Evolutionary conservation across 2,329 filamentous ascomycete genomes (phyloP).

Genomic region (Sphaceloma murrayae): DNA sequence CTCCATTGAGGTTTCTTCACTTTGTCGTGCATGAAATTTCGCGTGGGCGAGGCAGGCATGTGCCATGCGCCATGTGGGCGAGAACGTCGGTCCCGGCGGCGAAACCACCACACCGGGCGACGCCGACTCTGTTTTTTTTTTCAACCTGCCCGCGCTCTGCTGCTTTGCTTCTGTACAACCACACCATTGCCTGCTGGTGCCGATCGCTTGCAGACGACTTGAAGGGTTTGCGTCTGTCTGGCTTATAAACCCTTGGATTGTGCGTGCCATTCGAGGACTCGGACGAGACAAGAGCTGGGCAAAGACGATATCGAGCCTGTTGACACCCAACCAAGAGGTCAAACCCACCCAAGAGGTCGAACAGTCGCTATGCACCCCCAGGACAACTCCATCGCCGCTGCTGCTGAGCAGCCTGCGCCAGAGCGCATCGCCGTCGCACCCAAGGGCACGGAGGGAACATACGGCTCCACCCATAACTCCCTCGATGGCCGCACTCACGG

Average conservation of each 20-base stretch:
- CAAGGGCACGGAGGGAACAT: slow-evolving; percentile 21
- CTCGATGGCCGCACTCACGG: slow-evolving; percentile 26
- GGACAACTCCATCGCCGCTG: slow-evolving; percentile 14
- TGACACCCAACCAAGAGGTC: no score
- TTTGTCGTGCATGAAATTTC: slow-evolving; percentile 4
- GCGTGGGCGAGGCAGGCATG: neutral
- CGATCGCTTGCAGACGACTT: slow-evolving; percentile 15
- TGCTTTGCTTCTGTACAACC: slow-evolving; percentile 1
- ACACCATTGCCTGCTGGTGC: neutral
- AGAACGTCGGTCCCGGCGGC: no score
- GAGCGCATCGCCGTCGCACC: slow-evolving; percentile 27
- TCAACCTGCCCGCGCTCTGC: no score
- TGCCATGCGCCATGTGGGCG: slow-evolving; percentile 12
- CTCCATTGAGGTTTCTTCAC: no score
- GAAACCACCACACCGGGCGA: no score
- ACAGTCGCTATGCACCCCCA: slow-evolving; percentile 7
- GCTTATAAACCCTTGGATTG: slow-evolving; percentile 2
- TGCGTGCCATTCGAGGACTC: neutral
- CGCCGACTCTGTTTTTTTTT: no score
- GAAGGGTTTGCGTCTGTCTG: slow-evolving; percentile 14
- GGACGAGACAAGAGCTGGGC: neutral
- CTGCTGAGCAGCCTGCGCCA: slow-evolving; percentile 19
- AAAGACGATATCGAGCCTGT: no score
- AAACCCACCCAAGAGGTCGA: no score
- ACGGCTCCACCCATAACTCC: slow-evolving; percentile 18